Conservation (phyloP, 805 yeast genomes). For the Cyberlindnera nakhonratchasimensis region DNA sequence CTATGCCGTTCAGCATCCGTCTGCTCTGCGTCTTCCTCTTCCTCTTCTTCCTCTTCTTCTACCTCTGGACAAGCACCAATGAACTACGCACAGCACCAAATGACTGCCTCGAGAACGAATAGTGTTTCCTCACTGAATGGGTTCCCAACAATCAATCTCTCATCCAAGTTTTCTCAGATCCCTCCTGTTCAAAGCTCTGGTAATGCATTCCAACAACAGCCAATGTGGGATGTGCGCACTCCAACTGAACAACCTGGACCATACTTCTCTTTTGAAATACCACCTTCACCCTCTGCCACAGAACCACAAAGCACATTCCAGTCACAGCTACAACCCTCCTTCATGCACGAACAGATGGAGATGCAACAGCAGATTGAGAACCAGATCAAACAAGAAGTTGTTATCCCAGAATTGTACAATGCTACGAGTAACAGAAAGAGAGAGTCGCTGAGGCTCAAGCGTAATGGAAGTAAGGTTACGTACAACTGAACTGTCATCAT, state of each 20-base stretch:
- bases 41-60: slow-evolving; percentile 7
- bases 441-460: slow-evolving; percentile 48
- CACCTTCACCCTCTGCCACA: slow-evolving; percentile 15
- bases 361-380: slow-evolving; percentile 15
- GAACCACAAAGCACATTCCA: slow-evolving; percentile 6
- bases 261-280: slow-evolving; percentile 27
- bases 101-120: slow-evolving; percentile 19
- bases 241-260: slow-evolving; percentile 21
- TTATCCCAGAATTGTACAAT: slow-evolving; percentile 32
- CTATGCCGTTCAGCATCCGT: slow-evolving; percentile 19
- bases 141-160: slow-evolving; percentile 23
- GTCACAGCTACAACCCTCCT: slow-evolving; percentile 21
- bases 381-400: slow-evolving; percentile 16
- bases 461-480: slow-evolving; percentile 30
- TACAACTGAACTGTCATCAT: slow-evolving; percentile 15
- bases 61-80: slow-evolving; percentile 1
- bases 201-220: slow-evolving; percentile 5
- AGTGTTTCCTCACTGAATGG: slow-evolving; percentile 18
- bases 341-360: slow-evolving; percentile 20
- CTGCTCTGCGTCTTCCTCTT: slow-evolving; percentile 8
- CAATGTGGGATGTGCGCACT: slow-evolving; percentile 19
- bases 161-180: slow-evolving; percentile 19
- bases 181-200: slow-evolving; percentile 7
- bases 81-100: slow-evolving; percentile 12
- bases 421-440: slow-evolving; percentile 50